Base-by-base conservation (phyloP, 228 moss, liverwort and hornwort genomes). In the Sphagnum magellanicum region DNA sequence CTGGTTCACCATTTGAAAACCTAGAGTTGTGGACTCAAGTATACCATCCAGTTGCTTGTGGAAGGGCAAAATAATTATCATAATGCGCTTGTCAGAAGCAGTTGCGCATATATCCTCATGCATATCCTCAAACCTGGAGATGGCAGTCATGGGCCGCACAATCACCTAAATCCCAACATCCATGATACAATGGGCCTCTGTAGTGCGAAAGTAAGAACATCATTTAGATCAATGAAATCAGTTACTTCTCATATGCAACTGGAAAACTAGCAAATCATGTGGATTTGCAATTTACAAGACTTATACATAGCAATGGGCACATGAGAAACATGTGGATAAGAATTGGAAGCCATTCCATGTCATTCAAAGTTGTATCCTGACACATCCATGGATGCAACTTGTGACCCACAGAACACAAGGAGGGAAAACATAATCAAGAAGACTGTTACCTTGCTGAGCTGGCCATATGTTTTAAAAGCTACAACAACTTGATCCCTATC, bases 91-190 rank as follows among this genome's bases (percentile, higher is more conserved):
- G 14, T 84, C 84, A 6, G 82, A 80, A 17, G 94, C 89, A 13
- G 91, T 91, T 11, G 63, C 55, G 9, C 91, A 91, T 10, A 94
- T 89, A 16, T 91, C 94, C 60, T 94, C 91, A 66, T 94, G 91
- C 89, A 89, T 91, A 71, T 94, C 76, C 46, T 88, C 86, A 49
- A 84, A 94, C 11, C 84, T 76, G 53, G 91, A 89, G 9, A 94
- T 94, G 16, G 86, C 91, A 5, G 86, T 91, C 94, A 94, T 94
- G 8, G 89, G 84, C 6, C 91, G 73, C 53, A 78, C 91, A 8
- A 78, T 75, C 15, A 81, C 83, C 86, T 86, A 79, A 48, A 55
- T 8, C 55, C 8, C 55, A 8, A 55, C 8, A 55, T 55, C 12
- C 9, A 55, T 55, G 55, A 8, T 32, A 32, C 32, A 32, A 3